These are phyloP conservation scores for Cordyceps cicadae DNA, from an alignment of 2,329 filamentous ascomycete genomes.

Conservation along the genomic window DNA sequence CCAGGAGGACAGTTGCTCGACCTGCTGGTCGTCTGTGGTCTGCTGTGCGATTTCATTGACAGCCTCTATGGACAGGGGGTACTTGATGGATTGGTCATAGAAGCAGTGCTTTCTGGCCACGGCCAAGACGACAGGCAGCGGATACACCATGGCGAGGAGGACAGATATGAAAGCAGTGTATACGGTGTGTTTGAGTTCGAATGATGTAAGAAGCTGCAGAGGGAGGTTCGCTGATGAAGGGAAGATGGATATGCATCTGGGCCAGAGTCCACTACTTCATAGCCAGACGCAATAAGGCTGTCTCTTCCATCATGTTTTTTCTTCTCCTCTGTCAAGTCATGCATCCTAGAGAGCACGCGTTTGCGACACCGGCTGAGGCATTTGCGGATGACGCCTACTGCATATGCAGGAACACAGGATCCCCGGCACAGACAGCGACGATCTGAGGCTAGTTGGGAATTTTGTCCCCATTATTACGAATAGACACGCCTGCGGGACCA, in stretches of 20 bases:
- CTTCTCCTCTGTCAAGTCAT: too few relatives aligned
- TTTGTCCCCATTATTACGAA: background rate
- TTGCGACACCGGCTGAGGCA: too few relatives aligned
- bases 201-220: background rate
- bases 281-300: too few relatives aligned
- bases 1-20: constrained; percentile 5
- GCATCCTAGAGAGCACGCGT: too few relatives aligned
- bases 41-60: constrained; percentile 8
- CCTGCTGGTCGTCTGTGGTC: background rate
- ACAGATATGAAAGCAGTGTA: background rate
- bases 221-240: background rate
- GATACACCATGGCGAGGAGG: constrained; percentile 15
- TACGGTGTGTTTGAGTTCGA: background rate
- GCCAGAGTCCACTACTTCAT: too few relatives aligned
- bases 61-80: constrained; percentile 20
- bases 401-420: background rate
- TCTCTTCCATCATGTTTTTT: too few relatives aligned
- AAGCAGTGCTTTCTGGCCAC: constrained; percentile 29
- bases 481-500: background rate
- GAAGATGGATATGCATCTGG: too few relatives aligned
- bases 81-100: constrained; percentile 20
- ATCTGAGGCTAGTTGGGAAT: background rate
- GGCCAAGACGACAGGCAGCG: constrained; percentile 24
- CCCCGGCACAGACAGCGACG: background rate
- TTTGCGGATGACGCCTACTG: background rate